Percentiles rank a stretch among this genome's conserved stretches.
phyloP scores from a whole-genome alignment of 179 eudicot species.

The Silene coronaria region DNA sequence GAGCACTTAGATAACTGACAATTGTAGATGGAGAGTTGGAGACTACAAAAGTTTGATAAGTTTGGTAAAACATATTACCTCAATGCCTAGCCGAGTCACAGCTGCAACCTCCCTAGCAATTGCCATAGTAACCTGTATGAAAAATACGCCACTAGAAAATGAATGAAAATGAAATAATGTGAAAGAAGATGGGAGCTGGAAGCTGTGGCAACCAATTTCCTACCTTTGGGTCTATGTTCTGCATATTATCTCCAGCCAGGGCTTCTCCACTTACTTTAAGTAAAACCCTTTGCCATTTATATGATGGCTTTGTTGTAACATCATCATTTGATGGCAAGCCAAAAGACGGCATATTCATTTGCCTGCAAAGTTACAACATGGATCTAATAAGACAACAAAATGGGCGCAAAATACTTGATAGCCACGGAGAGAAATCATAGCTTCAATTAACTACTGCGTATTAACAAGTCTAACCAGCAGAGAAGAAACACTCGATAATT shows the following conservation, averaged over 20 bases:
- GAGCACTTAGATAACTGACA: neutral
- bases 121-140: slow-evolving; percentile 76
- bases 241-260: slow-evolving; percentile 85
- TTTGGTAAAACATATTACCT: slow-evolving; percentile 38
- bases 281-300: slow-evolving; percentile 84
- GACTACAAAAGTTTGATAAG: neutral
- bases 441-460: neutral
- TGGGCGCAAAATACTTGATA: neutral
- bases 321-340: slow-evolving; percentile 44
- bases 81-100: slow-evolving; percentile 90
- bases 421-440: neutral
- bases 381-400: neutral
- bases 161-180: neutral
- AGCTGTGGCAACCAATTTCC: neutral
- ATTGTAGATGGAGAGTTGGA: neutral
- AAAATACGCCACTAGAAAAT: slow-evolving; percentile 14
- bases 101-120: slow-evolving; percentile 95
- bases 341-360: slow-evolving; percentile 35
- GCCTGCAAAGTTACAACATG: slow-evolving; percentile 17
- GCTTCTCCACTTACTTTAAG: slow-evolving; percentile 99
- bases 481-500: too few relatives aligned
- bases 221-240: slow-evolving; percentile 96
- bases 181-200: neutral
- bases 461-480: too few relatives aligned
- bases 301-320: slow-evolving; percentile 35